Conservation (phyloP, 1,284 basidiomycete species). For the Singerocomus rubriflavus region DNA sequence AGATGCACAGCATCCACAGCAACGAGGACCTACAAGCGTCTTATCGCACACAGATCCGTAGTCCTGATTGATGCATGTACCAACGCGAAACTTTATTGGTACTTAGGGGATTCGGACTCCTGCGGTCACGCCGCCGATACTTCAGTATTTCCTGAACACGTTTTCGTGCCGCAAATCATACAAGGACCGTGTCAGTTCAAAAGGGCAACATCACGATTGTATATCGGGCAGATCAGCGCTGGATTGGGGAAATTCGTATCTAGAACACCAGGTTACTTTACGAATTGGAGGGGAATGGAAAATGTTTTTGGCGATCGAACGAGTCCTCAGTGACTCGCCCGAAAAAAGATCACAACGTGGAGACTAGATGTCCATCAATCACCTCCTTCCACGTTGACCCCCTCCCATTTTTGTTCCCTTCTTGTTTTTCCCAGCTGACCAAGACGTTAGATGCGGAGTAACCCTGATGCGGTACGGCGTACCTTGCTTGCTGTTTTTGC, state of each 20-base stretch:
- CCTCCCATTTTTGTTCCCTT: neutral
- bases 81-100: neutral
- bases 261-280: conserved; percentile 25
- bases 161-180: conserved; percentile 12
- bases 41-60: conserved; percentile 21
- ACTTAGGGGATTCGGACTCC: neutral
- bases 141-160: neutral
- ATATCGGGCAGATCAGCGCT: conserved; percentile 11
- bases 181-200: neutral
- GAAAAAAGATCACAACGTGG: neutral
- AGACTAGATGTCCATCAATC: conserved; percentile 1
- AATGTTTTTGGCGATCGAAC: conserved; percentile 1
- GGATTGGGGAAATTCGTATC: conserved; percentile 6
- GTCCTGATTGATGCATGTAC: neutral
- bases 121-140: neutral
- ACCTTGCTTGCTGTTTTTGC: conserved; percentile 14
- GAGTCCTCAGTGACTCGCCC: neutral
- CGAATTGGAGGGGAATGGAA: neutral
- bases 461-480: neutral
- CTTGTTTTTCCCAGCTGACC: conserved; percentile 4
- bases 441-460: conserved; percentile 10
- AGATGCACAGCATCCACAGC: conserved; percentile 16
- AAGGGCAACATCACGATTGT: conserved; percentile 3
- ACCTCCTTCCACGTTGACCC: neutral
- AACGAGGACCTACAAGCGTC: conserved; percentile 23